Base-by-base conservation (phyloP, 352 stramenopile species). In the Thraustochytrium striatum region DNA sequence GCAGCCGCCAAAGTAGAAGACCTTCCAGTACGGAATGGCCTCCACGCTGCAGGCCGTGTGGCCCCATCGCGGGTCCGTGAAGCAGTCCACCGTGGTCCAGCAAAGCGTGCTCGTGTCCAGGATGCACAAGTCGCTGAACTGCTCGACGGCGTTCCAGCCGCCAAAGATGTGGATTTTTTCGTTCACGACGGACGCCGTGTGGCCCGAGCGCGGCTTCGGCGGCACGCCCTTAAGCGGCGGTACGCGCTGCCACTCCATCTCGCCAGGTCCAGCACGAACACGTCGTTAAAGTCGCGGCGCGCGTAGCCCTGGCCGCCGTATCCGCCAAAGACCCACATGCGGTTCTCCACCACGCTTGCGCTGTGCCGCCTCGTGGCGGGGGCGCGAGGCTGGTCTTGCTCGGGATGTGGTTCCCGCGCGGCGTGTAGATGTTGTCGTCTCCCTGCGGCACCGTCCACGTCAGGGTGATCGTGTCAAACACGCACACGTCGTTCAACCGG, bases 1-100 rank as follows among this genome's bases (percentile, higher is more conserved):
- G 83, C 97, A 97, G 41, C 95, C 95, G 61, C 95, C 95, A 85
- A 98, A 98, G 69, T 98, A 88, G 79, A 98, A 98, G 1, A 98
- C 87, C 82, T 98, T 98, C 93, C 93, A 98, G 84, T 97, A 84
- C 2, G 95, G 95, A n/a, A 98, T 94, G 36, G 95, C 94, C 25
- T 88, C 88, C 8, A 98, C 93, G 47, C 89, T 92, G 11, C 97
- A 89, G 43, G 93, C 95, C 21, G 93, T 90, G 85, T 97, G 94
- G 82, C 97, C 97, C 94, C 95, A 98, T 36, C 89, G 94, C 2
- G 90, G 90, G 13, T 87, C 85, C 21, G 84, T 82, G 38, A 83
- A 89, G 72, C 81, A 78, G 59, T 94, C 90, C 13, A 94, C 81
- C 52, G 86, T 84, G 35, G 85, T 95, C 94, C 93, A 98, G 0